phyloP scores from a whole-genome alignment of 208 protist species.

The Sergeia podlipaevii region DNA sequence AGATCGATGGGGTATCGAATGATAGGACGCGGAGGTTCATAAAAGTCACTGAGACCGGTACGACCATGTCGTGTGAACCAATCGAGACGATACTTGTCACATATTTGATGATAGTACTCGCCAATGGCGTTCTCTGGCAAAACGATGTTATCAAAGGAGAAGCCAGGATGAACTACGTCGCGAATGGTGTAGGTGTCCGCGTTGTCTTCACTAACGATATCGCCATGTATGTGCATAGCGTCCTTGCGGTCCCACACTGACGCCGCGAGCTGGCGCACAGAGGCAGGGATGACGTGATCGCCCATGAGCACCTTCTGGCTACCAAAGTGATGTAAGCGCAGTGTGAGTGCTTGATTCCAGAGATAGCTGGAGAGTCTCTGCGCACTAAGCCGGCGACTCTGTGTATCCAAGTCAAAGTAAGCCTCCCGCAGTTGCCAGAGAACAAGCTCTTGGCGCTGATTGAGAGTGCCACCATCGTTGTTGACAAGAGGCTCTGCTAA shows the following conservation, averaged over 20 bases:
- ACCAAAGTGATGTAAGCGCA: conserved; percentile 69
- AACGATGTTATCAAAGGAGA: conserved; percentile 70
- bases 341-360: conserved; percentile 83
- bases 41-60: conserved; percentile 64
- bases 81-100: conserved; percentile 68
- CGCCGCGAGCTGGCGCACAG: conserved; percentile 23
- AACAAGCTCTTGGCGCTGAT: conserved; percentile 50
- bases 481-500: conserved; percentile 32
- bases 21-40: conserved; percentile 78
- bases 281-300: conserved; percentile 54
- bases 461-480: conserved; percentile 25
- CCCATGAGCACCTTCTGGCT: conserved; percentile 44
- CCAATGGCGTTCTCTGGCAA: conserved; percentile 64
- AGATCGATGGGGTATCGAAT: conserved; percentile 68
- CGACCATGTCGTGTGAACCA: conserved; percentile 64
- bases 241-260: conserved; percentile 34
- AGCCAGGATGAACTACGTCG: conserved; percentile 81
- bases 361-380: conserved; percentile 79
- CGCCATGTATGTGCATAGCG: conserved; percentile 30
- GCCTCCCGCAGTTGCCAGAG: conserved; percentile 62
- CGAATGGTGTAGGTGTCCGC: conserved; percentile 39
- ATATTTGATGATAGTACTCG: conserved; percentile 70
- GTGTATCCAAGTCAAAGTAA: conserved; percentile 65
- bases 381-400: conserved; percentile 62
- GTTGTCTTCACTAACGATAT: conserved; percentile 34